phyloP scores from a whole-genome alignment of 257 asterid genomes.

The Solanum pimpinellifolium region DNA sequence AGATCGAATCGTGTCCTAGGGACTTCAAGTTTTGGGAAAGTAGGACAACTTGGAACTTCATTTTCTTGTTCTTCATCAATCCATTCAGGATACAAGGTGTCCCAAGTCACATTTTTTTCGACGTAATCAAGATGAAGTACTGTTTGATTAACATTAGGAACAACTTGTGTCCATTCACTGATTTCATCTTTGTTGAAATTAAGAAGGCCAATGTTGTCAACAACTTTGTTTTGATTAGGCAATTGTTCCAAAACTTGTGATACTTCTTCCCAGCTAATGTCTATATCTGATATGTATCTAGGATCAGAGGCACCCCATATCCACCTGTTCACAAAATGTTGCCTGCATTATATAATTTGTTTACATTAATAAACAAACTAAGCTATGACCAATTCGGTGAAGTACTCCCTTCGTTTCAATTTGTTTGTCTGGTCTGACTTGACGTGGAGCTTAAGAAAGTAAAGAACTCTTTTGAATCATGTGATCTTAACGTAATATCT shows the following conservation, averaged over 20 bases:
- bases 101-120: conserved; percentile 62
- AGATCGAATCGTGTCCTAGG: conserved; percentile 56
- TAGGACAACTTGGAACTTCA: conserved; percentile 65
- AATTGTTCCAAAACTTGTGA: background rate
- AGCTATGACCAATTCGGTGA: background rate
- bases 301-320: conserved; percentile 61
- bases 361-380: background rate
- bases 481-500: too few relatives aligned
- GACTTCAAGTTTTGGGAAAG: conserved; percentile 40
- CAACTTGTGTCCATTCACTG: conserved; percentile 32
- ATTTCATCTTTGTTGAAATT: conserved; percentile 58
- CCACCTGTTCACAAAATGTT: conserved; percentile 64
- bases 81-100: conserved; percentile 73
- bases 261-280: conserved; percentile 40
- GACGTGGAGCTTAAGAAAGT: background rate
- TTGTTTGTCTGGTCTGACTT: background rate
- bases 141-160: conserved; percentile 37
- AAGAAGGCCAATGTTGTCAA: conserved; percentile 41
- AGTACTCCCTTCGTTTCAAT: background rate
- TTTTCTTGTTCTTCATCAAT: conserved; percentile 83
- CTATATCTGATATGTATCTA: conserved; percentile 45
- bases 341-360: conserved; percentile 49
- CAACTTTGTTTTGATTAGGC: background rate
- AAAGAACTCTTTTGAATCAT: too few relatives aligned
- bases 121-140: conserved; percentile 36